Evolutionary conservation across 139 green algal species (phyloP).

Genomic region (Volvox reticuliferus): DNA sequence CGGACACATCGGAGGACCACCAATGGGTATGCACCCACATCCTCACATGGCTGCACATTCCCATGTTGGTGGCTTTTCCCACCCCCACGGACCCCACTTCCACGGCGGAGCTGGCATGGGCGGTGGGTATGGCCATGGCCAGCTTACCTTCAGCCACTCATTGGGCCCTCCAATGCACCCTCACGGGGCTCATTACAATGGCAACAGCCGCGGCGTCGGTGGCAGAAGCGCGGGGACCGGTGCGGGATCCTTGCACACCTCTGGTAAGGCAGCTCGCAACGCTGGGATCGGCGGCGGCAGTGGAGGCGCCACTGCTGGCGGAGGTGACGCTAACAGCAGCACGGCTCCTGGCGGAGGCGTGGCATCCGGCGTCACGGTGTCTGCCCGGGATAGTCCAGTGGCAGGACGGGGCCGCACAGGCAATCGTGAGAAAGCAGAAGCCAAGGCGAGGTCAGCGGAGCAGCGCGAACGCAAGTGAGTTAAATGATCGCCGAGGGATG

Average conservation of each 20-base stretch:
- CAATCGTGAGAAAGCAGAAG: conserved; percentile 8
- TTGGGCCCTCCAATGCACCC: not conserved
- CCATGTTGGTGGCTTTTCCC: not conserved
- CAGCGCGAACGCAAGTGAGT: conserved; percentile 35
- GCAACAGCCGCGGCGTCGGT: not conserved
- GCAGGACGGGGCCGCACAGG: not conserved
- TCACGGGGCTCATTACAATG: not conserved
- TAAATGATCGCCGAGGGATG: not conserved
- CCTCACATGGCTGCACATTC: not conserved
- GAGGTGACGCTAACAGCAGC: not conserved
- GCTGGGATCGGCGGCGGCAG: not conserved
- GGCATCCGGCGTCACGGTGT: not conserved
- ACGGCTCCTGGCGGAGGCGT: not conserved
- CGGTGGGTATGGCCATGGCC: conserved; percentile 15
- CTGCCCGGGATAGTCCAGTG: conserved; percentile 6
- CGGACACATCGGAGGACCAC: not conserved
- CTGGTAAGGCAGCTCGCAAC: not conserved
- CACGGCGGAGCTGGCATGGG: not conserved
- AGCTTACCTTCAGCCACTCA: not conserved
- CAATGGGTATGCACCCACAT: not conserved
- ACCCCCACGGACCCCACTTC: not conserved
- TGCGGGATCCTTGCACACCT: not conserved
- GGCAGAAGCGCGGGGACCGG: not conserved
- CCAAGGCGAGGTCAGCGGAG: not conserved
- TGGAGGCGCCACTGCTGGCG: not conserved